Percentiles rank a stretch among this genome's conserved stretches.
Evolutionary conservation across 2,329 filamentous ascomycete genomes (phyloP).

Genomic region (Cordyceps militaris): DNA sequence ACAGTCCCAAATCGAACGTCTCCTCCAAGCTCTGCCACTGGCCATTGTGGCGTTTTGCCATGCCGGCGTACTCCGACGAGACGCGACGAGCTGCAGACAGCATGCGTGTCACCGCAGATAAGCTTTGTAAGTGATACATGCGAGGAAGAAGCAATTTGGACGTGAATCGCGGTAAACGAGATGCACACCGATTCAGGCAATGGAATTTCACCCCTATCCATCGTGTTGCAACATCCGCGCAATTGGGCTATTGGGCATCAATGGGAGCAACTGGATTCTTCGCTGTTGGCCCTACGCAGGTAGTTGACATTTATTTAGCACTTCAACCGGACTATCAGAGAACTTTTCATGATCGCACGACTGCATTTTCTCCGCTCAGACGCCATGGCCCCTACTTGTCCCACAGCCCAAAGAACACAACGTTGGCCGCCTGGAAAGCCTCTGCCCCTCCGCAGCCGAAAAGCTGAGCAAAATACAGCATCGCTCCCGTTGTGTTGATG

Average conservation of each 20-base stretch:
- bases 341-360: neutral
- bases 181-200: neutral
- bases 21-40: too few species aligned
- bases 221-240: neutral
- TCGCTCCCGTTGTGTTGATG: neutral
- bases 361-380: too few species aligned
- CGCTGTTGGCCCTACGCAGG: neutral
- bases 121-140: neutral
- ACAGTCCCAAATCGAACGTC: too few species aligned
- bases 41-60: too few species aligned
- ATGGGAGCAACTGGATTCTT: neutral
- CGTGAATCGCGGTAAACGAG: neutral
- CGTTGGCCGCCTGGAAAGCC: too few species aligned
- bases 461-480: neutral
- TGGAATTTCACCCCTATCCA: neutral
- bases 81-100: neutral
- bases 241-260: neutral
- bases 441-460: neutral
- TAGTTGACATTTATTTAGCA: neutral
- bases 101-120: neutral
- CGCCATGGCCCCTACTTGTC: too few species aligned
- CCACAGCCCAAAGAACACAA: too few species aligned
- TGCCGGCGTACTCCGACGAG: neutral
- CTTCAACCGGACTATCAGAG: neutral
- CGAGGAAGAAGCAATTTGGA: neutral